phyloP scores from a whole-genome alignment of 805 yeast genomes.

The Saturnispora gosingensis region DNA sequence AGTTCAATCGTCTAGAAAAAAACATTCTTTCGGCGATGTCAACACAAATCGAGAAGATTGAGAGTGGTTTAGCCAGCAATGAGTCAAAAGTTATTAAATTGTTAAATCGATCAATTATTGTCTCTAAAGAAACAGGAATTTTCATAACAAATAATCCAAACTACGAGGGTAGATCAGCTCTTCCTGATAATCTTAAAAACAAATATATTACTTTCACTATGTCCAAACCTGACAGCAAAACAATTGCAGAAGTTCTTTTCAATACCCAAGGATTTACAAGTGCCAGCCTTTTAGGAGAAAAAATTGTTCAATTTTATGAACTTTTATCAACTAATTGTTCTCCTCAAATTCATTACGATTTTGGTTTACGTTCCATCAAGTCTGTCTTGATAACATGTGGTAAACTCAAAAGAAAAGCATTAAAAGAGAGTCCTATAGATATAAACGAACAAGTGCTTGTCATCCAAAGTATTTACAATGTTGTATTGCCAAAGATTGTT shows the following conservation, averaged over 20 bases:
- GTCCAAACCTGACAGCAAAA: conserved; percentile 57
- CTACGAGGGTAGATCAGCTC: conserved; percentile 69
- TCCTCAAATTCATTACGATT: conserved; percentile 72
- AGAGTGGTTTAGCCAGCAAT: conserved; percentile 34
- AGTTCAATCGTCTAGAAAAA: conserved; percentile 72
- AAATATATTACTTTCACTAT: conserved; percentile 70
- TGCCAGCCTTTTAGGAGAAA: conserved; percentile 36
- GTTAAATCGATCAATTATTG: conserved; percentile 31
- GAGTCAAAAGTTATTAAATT: conserved; percentile 29
- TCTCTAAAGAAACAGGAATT: conserved; percentile 51
- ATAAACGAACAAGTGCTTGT: conserved; percentile 26
- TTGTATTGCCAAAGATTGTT: conserved; percentile 60
- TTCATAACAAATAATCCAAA: conserved; percentile 90
- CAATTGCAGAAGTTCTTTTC: conserved; percentile 65
- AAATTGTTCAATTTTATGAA: conserved; percentile 47
- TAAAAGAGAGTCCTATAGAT: not conserved
- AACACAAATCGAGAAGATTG: conserved; percentile 66
- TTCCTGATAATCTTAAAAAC: conserved; percentile 81
- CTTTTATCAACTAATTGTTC: conserved; percentile 35
- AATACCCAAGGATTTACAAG: conserved; percentile 59
- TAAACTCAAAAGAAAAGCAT: conserved; percentile 21
- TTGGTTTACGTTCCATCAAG: conserved; percentile 79
- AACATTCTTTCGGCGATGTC: conserved; percentile 77
- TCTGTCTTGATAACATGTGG: conserved; percentile 56
- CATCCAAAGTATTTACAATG: conserved; percentile 45